These are phyloP conservation scores for Cryphonectria naterciae DNA, from an alignment of 2,329 filamentous ascomycete genomes.

Conservation along the genomic window DNA sequence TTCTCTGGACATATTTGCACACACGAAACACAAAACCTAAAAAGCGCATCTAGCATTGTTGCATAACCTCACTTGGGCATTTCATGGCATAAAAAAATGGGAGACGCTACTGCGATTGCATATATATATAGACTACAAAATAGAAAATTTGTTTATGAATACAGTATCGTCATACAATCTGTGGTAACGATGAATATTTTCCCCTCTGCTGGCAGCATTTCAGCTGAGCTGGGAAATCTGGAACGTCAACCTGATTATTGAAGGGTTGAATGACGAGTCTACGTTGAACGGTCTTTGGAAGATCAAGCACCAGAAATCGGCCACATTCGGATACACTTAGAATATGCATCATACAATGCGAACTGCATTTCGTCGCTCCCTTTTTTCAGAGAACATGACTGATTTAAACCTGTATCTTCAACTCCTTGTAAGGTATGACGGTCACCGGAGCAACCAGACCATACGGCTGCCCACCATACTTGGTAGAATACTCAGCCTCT, in stretches of 20 bases:
- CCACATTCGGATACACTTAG: background rate
- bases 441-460: conserved; percentile 14
- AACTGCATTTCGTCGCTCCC: background rate
- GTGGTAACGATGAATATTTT: background rate
- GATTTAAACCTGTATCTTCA: background rate
- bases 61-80: background rate
- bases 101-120: background rate
- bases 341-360: too few relatives aligned
- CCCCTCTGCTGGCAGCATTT: too few relatives aligned
- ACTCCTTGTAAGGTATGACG: conserved; percentile 11
- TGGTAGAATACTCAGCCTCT: conserved; percentile 11
- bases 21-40: background rate
- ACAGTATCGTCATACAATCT: background rate
- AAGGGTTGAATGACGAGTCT: too few relatives aligned
- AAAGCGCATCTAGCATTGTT: background rate
- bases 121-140: background rate
- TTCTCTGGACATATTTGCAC: conserved; percentile 3
- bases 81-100: background rate
- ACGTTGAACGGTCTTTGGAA: background rate
- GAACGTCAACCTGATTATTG: background rate
- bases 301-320: background rate
- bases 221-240: too few relatives aligned
- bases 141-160: background rate
- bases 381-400: background rate
- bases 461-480: conserved; percentile 15